These are phyloP conservation scores for Podospora australis DNA, from an alignment of 495 filamentous ascomycete genomes.

Conservation along the genomic window DNA sequence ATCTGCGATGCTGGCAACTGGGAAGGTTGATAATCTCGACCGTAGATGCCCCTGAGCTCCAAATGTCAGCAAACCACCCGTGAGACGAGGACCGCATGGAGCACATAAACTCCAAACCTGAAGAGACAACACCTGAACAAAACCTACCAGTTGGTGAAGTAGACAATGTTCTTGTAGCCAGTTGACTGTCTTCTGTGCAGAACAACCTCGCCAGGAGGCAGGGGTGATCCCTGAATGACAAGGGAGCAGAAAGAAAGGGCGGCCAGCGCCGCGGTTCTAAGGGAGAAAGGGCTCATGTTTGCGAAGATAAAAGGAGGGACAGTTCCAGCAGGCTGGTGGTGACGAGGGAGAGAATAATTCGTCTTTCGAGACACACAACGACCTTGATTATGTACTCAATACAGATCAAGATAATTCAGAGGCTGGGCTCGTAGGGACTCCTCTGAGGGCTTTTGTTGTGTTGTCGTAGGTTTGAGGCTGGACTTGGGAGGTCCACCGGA, in stretches of 20 bases:
- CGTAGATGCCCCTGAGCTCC: constrained; percentile 68
- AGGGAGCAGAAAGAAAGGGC: constrained; percentile 16
- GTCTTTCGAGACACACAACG: not conserved
- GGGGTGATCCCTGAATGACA: constrained; percentile 3
- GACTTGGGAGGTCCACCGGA: not conserved
- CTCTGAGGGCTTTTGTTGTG: too few relatives aligned
- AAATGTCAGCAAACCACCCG: constrained; percentile 4
- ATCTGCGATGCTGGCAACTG: constrained; percentile 74
- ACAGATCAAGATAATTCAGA: not conserved
- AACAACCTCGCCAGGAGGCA: not conserved
- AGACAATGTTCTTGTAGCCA: constrained; percentile 38
- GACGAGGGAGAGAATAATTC: not conserved
- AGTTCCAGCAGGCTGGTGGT: not conserved
- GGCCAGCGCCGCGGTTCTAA: constrained; percentile 13
- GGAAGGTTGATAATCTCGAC: constrained; percentile 69
- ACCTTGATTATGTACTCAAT: not conserved
- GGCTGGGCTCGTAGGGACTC: too few relatives aligned
- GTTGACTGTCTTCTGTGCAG: constrained; percentile 9
- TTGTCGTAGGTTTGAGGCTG: not conserved
- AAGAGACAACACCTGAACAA: too few relatives aligned
- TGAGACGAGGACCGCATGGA: too few relatives aligned
- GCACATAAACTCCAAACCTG: too few relatives aligned
- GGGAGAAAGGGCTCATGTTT: constrained; percentile 7
- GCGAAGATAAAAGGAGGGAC: not conserved
- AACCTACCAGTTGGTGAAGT: constrained; percentile 42